A percentile compares a stretch with the other conserved stretches of the same genome.
Conservation (phyloP, 257 asterid species). For the Solanum microdontum region DNA sequence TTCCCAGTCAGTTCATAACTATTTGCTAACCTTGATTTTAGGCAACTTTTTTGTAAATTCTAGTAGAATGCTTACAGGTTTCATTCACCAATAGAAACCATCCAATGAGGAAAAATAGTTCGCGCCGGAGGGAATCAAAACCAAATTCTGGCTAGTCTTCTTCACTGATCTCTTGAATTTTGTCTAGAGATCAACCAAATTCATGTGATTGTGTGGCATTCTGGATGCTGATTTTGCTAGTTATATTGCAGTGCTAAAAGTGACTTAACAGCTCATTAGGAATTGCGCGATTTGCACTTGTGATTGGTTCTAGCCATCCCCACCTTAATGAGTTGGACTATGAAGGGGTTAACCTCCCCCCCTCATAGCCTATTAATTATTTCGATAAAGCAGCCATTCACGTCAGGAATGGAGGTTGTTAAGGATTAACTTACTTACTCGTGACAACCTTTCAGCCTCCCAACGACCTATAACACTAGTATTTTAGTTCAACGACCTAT, state of each 20-base stretch:
- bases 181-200: background rate
- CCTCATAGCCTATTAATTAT: background rate
- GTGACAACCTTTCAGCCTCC: background rate
- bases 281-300: background rate
- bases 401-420: background rate
- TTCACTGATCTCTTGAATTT: background rate
- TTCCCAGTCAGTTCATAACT: conserved; percentile 27
- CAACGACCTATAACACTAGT: background rate
- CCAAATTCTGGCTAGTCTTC: background rate
- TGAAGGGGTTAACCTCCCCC: background rate
- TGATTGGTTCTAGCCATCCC: background rate
- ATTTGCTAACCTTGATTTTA: conserved; percentile 2
- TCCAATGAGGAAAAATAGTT: background rate
- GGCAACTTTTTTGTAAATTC: background rate
- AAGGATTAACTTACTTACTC: background rate
- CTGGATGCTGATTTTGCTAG: background rate
- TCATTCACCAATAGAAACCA: background rate
- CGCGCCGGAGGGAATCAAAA: background rate
- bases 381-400: background rate
- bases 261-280: background rate
- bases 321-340: background rate
- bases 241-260: background rate
- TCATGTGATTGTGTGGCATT: background rate
- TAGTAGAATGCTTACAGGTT: background rate
- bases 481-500: too few species aligned